These are phyloP conservation scores for Thecaphora frezii DNA, from an alignment of 1,284 basidiomycete genomes.

Conservation along the genomic window DNA sequence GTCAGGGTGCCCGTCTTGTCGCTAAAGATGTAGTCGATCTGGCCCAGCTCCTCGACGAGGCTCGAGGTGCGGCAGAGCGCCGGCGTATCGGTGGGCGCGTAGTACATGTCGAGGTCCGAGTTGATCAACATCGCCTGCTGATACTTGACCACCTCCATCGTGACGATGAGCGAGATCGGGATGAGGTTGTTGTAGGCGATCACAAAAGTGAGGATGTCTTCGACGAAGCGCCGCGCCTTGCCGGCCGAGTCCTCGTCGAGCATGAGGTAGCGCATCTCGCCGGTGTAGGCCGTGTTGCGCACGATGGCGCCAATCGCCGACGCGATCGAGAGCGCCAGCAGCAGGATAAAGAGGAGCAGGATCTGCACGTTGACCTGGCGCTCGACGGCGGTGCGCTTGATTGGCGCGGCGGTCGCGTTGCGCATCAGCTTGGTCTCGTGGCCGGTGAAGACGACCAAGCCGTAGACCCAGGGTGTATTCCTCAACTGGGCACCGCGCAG, in stretches of 20 bases:
- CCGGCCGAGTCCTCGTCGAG: constrained; percentile 50
- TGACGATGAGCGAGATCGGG: constrained; percentile 97
- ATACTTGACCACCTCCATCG: constrained; percentile 99
- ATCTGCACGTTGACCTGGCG: constrained; percentile 95
- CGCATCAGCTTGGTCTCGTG: constrained; percentile 99
- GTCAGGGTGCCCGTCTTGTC: constrained; percentile 98
- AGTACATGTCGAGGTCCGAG: constrained; percentile 78
- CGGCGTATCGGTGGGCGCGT: constrained; percentile 89
- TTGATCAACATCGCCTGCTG: constrained; percentile 97
- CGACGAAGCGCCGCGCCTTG: constrained; percentile 59
- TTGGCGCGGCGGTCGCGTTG: constrained; percentile 83
- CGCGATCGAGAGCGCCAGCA: constrained; percentile 83
- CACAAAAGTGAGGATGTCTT: constrained; percentile 96
- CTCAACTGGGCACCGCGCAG: constrained; percentile 91
- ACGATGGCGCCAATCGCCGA: constrained; percentile 91
- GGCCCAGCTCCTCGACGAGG: constrained; percentile 95
- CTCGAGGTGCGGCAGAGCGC: constrained; percentile 95
- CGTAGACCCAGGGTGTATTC: constrained; percentile 96
- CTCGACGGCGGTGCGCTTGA: constrained; percentile 95
- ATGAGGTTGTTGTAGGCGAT: constrained; percentile 99
- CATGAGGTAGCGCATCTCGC: constrained; percentile 51
- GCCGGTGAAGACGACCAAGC: constrained; percentile 89
- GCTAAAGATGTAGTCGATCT: constrained; percentile 97
- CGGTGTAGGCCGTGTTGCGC: constrained; percentile 41
- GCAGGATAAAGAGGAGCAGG: constrained; percentile 86